These are phyloP conservation scores for Fusarium sp. DNA, from an alignment of 2,329 filamentous ascomycete species.

Conservation along the genomic window DNA sequence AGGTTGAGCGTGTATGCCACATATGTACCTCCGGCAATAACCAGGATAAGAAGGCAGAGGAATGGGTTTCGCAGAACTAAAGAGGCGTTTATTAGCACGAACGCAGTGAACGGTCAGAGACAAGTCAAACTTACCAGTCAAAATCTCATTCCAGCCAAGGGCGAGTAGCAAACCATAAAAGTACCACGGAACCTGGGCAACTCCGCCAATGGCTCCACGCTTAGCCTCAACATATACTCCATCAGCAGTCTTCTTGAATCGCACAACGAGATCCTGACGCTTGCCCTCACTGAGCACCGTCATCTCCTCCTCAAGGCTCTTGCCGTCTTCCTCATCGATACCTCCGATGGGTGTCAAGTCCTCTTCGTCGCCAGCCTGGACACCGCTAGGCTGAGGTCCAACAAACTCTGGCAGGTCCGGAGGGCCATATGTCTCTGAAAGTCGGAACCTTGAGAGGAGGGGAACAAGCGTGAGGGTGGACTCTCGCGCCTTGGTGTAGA, in stretches of 20 bases:
- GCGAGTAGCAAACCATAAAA: conserved; percentile 92
- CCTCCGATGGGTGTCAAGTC: conserved; percentile 90
- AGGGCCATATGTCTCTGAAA: conserved; percentile 78
- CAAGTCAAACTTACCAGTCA: conserved; percentile 76
- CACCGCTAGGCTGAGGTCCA: conserved; percentile 79
- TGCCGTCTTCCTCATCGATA: conserved; percentile 93
- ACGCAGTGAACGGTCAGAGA: not conserved
- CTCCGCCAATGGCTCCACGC: conserved; percentile 93
- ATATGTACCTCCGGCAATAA: conserved; percentile 82
- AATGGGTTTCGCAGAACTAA: conserved; percentile 92
- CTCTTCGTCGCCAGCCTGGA: conserved; percentile 87
- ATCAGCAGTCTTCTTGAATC: conserved; percentile 98
- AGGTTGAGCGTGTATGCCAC: conserved; percentile 94
- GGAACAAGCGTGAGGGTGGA: conserved; percentile 93
- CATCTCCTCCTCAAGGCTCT: conserved; percentile 96
- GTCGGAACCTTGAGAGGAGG: conserved; percentile 84
- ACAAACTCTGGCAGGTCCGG: conserved; percentile 90
- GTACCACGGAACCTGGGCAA: conserved; percentile 93
- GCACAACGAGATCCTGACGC: conserved; percentile 88
- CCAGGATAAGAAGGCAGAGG: conserved; percentile 89
- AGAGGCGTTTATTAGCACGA: conserved; percentile 22
- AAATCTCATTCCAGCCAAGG: conserved; percentile 98
- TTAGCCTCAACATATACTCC: conserved; percentile 99
- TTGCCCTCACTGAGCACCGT: conserved; percentile 92
- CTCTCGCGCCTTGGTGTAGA: conserved; percentile 92